Evolutionary conservation across 306 rosid genomes (phyloP), one percentile per base, ranked within the genome.

Genomic region (Quercus variabilis): DNA sequence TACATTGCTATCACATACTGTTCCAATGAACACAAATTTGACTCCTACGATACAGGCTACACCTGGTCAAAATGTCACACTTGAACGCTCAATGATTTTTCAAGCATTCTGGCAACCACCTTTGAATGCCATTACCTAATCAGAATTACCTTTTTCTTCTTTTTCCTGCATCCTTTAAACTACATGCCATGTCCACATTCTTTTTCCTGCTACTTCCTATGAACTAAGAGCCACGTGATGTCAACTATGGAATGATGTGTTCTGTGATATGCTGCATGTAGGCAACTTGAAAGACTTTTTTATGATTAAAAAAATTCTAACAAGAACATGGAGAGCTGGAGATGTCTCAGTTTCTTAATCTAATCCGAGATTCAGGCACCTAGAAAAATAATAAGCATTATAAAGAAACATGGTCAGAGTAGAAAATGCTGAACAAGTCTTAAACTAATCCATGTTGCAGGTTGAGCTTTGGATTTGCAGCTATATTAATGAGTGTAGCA

Each of bases 401-500:
- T 15, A 5, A n/a, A 20, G 74, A 51, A 56, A 52, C 33, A 62
- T 14, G 51, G 2, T 71, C 65, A 73, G n/a, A 25, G 55, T 73
- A 19, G 54, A 70, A 74, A 60, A 43, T 21, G 46, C 13, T 20
- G 25, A 17, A 69, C 3, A 10, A 41, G 54, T 73, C 54, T 54
- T 58, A 84, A 69, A n/a, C 13, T 55, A 82, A 20, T 82, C 17
- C 52, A 80, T 81, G 55, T 1, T 78, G 86, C 90, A 94, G 99
- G 99, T 54, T 83, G 38, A 76, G 97, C 90, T 94, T 92, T 85
- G 93, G 86, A 74, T 65, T 86, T 31, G 94, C 85, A 33, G 84
- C 80, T 17, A 60, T 81, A 28, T 54, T 94, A 73, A 65, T 94
- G 80, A 73, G 89, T 26, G 60, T 78, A 52, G 92, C 89, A 8